Evolutionary conservation across 495 filamentous ascomycete species (phyloP).

Genomic region (Aspergillus sclerotiicarbonarius): DNA sequence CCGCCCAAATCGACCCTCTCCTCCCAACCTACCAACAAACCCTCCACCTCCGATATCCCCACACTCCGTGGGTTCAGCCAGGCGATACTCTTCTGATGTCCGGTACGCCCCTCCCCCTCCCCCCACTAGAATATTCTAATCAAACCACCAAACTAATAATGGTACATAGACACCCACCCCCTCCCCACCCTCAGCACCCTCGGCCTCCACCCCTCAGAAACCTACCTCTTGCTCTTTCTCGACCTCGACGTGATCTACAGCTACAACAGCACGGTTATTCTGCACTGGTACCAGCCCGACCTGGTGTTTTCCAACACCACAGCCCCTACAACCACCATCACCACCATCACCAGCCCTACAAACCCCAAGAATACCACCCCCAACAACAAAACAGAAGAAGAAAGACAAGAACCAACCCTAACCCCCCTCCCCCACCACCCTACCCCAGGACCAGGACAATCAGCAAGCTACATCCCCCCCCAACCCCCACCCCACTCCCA

Average conservation of each 20-base stretch:
- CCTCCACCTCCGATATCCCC: conserved; percentile 14
- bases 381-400: not conserved
- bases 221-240: conserved; percentile 33
- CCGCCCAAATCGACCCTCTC: not conserved
- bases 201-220: conserved; percentile 13
- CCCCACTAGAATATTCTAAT: too few relatives aligned
- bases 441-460: not conserved
- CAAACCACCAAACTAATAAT: too few relatives aligned
- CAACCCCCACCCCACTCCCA: conserved; percentile 30
- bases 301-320: conserved; percentile 13
- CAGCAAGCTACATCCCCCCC: conserved; percentile 31
- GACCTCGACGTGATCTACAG: conserved; percentile 36
- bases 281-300: conserved; percentile 42
- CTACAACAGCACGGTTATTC: conserved; percentile 24
- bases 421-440: not conserved
- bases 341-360: not conserved
- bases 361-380: not conserved
- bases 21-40: conserved; percentile 7
- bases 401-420: not conserved
- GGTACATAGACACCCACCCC: conserved; percentile 10
- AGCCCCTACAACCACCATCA: not conserved
- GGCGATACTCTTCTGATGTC: conserved; percentile 12
- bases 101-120: not conserved
- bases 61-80: conserved; percentile 12
- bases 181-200: conserved; percentile 23